Evolutionary conservation across 2,329 filamentous ascomycete genomes (phyloP), one percentile per base, ranked within the genome.

Genomic region (Akanthomyces muscarius): DNA sequence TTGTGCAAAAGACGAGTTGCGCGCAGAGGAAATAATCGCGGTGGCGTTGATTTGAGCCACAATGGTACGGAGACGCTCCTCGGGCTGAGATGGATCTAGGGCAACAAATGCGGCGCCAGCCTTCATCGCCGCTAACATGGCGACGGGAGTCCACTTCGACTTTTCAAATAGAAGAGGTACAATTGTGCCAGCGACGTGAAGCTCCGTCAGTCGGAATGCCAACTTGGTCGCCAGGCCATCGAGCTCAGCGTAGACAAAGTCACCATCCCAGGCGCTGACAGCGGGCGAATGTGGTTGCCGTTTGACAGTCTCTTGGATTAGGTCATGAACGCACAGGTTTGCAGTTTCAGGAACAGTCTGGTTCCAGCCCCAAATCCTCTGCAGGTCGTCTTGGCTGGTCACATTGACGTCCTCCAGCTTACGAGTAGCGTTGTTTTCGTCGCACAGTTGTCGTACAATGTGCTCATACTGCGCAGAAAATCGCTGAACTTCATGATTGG

Each of bases 171-270:
- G 65, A 3, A 68, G 25, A 25, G 66, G 66, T 13, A 68, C 64
- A 28, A 65, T 44, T 1, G 33, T 23, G 16, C 64, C 65, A 1
- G 59, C 45, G 1, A 62, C 28, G 55, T 63, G 3, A 1, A 59
- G 18, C 18, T 13, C 28, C 14, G 48, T 48, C 5, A 67, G 65
- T 16, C 56, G 63, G 7, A 14, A n/a, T 16, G 68, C 66, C 4
- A 69, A 53, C 2, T 41, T 28, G 3, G 64, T 56, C 3, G 70
- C 48, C 0, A 62, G 1, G 0, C 14, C 36, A 11, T 71, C 54
- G 0, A 81, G 69, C 23, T 81, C 47, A 66, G 73, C 64, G 60
- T 76, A 28, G 73, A 68, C 61, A 76, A 76, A 65, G 74, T 75
- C 69, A 78, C 83, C 60, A 80, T 81, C 69, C 66, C 66, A 68